Conservation (phyloP, 2,329 filamentous ascomycete genomes). For the Sporothrix euskadiensis region DNA sequence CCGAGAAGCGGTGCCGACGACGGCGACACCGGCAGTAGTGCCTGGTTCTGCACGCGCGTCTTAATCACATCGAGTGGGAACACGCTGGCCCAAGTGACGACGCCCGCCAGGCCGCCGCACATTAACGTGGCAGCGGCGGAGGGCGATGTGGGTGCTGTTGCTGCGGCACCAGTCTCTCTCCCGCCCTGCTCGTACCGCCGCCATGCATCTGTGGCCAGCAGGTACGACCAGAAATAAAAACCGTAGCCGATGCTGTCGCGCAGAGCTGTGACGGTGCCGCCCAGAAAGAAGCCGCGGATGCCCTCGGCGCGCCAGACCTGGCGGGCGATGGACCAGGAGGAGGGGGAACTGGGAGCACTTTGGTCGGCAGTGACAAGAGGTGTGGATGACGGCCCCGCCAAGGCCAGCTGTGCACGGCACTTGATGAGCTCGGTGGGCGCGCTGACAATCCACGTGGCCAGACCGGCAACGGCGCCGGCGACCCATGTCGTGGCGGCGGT, state of each 20-base stretch:
- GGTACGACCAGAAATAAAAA: conserved; percentile 96
- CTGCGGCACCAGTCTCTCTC: conserved; percentile 22
- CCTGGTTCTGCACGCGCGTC: conserved; percentile 82
- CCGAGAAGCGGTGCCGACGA: conserved; percentile 40
- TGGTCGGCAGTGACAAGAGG: too few relatives aligned
- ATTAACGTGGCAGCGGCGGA: conserved; percentile 61
- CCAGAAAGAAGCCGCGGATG: conserved; percentile 73
- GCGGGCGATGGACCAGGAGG: conserved; percentile 64
- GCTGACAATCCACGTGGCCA: conserved; percentile 82
- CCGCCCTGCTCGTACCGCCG: not conserved
- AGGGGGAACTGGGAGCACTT: conserved; percentile 37
- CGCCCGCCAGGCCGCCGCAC: conserved; percentile 83
- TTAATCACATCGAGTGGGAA: conserved; percentile 93
- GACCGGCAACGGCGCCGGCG: conserved; percentile 77
- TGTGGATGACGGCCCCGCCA: conserved; percentile 25
- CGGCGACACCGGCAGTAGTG: conserved; percentile 34
- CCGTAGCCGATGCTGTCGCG: conserved; percentile 92
- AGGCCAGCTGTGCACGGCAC: conserved; percentile 75
- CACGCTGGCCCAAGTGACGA: conserved; percentile 85
- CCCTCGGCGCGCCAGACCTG: conserved; percentile 59
- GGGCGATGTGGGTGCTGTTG: not conserved
- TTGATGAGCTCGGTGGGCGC: conserved; percentile 90
- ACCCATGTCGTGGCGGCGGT: conserved; percentile 67
- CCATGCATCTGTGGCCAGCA: conserved; percentile 63
- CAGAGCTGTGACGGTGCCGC: conserved; percentile 76